Base-by-base conservation (phyloP, 805 yeast species). In the Scheffersomyces lignosus region DNA sequence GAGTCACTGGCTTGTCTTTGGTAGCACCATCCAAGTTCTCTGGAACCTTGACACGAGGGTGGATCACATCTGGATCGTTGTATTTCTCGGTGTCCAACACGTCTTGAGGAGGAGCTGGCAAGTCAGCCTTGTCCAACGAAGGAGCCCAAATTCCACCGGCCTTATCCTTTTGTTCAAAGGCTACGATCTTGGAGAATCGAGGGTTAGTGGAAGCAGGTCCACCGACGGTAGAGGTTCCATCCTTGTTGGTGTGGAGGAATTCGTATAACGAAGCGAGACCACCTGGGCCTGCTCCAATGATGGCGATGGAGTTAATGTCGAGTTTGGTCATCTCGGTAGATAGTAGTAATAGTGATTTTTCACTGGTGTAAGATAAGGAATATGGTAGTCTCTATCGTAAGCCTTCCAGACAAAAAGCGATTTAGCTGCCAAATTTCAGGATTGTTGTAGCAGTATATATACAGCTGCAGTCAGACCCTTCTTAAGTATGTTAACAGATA, bases 211-310 rank as follows among this genome's bases (percentile, higher is more conserved):
- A 37, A 16, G 26, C 37, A 6, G 38, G 26, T 1, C 41, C 32
- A 15, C 36, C 56, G n/a, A 51, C 51, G 15, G 51, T 39, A 8
- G 44, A 28, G 5, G 38, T 37, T 2, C 67, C 67, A 29, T 60
- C 58, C 29, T 38, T 40, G 31, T 44, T 48, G 6, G 66, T 60
- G 40, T 60, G 60, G 7, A 55, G 45, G 23, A 60, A 45, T 39
- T 61, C 66, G 33, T 60, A 60, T 10, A 62, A 36, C 3, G 65
- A 45, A 3, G 66, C 67, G 14, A 62, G 43, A 9, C 80, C 77
- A 0, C 86, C 79, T 3, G 93, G 90, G 0, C 95, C 95, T 2
- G 78, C 89, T 2, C 95, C 95, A 16, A 87, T 70, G 6, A 87
- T 75, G 0, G 87, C 88, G 3, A 85, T 66, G 22, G 60, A 53